Evolutionary conservation across 1,139 yeast species (phyloP).

Genomic region (Yamadazyma siamensis): DNA sequence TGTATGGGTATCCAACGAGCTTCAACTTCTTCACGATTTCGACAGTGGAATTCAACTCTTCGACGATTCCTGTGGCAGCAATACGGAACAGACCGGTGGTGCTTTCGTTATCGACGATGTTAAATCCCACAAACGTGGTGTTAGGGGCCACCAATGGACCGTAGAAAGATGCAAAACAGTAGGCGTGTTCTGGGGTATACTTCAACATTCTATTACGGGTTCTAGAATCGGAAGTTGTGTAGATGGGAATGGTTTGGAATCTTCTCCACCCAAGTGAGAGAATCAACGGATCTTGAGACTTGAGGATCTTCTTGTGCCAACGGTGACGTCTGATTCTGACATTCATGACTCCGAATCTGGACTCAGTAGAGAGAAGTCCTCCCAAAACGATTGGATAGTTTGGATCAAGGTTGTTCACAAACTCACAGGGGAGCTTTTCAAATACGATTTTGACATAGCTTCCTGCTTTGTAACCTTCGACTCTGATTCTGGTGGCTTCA

Average conservation of each 20-base stretch:
- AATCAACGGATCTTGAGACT: slow-evolving; percentile 93
- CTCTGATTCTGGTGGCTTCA: slow-evolving; percentile 64
- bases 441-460: slow-evolving; percentile 89
- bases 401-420: slow-evolving; percentile 82
- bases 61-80: slow-evolving; percentile 96
- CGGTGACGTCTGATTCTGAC: slow-evolving; percentile 96
- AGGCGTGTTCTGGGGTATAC: slow-evolving; percentile 97
- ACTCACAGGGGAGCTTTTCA: slow-evolving; percentile 83
- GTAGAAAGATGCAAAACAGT: slow-evolving; percentile 92
- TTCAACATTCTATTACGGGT: slow-evolving; percentile 97
- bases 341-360: slow-evolving; percentile 88
- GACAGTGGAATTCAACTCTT: slow-evolving; percentile 83
- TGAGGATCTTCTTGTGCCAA: slow-evolving; percentile 96
- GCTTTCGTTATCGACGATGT: slow-evolving; percentile 75
- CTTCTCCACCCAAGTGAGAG: slow-evolving; percentile 97
- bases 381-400: slow-evolving; percentile 84
- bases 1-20: slow-evolving; percentile 91
- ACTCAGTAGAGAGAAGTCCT: slow-evolving; percentile 85
- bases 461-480: slow-evolving; percentile 94
- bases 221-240: slow-evolving; percentile 94
- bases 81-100: slow-evolving; percentile 91
- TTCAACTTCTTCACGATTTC: slow-evolving; percentile 96
- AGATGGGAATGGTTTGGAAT: slow-evolving; percentile 93
- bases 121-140: slow-evolving; percentile 95
- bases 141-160: slow-evolving; percentile 98